Base-by-base conservation (phyloP, 2,329 filamentous ascomycete genomes). In the Trichoderma sp. region DNA sequence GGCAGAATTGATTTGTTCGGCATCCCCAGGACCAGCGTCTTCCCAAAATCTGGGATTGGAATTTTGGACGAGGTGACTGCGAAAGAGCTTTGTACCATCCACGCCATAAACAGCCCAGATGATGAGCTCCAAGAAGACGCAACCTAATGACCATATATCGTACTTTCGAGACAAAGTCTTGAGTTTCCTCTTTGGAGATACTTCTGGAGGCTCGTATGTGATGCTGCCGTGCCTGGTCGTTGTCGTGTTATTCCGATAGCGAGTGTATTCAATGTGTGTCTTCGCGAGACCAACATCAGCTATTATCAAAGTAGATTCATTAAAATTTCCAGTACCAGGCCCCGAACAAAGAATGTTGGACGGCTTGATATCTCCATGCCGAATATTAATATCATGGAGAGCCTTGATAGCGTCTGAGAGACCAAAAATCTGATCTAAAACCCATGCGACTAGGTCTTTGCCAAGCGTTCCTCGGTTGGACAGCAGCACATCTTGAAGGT, bases 271-370 rank as follows among this genome's bases (percentile, higher is more conserved):
- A 9, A 6, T 3, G 4, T 64, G 61, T 7, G 12, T 12, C 36
- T 64, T 64, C 18, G 61, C 61, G 39, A 64, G 34, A 9, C 61
- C 61, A 64, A 64, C 61, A 30, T 64, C 61, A 6, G 61, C 61
- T 51, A 64, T 51, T 12, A 51, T n/a, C n/a, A 64, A 28, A 30
- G 24, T 64, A 18, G 21, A 64, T 9, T 26, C 21, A n/a, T 2
- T 21, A 6, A 6, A 0, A 21, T 14, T 47, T 11, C 24, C 39
- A 21, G 14, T 4, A 2, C 9, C 26, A 21, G 24, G 6, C 9
- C 24, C 24, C 5, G 28, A 64, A 32, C 61, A 64, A 9, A 64
- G 61, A 30, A 64, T 51, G 24, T 64, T 64, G 24, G 34, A 43
- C 2, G 61, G 61, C 8, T 64, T 64, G 9, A 64, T 51, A 39